Evolutionary conservation across 2,329 filamentous ascomycete genomes (phyloP), one percentile per base, ranked within the genome.

Genomic region (Bipolaris cookei): DNA sequence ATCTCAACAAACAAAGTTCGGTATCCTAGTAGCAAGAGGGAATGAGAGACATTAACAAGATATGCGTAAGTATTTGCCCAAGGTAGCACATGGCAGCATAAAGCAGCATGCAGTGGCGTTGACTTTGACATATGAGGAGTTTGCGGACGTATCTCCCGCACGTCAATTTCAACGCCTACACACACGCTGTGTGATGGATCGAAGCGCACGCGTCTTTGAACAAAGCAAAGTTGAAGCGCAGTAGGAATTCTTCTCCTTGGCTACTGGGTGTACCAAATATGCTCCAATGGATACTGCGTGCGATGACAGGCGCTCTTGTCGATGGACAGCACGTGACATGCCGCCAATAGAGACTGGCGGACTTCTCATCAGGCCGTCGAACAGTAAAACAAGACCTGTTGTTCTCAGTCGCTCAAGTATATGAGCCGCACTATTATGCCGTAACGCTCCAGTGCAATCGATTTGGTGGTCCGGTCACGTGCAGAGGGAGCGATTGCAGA

Each of bases 31-130:
- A 41, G 32, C 35, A 23, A 20, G 43, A 7, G 35, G 25, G n/a
- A 51, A 18, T 30, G 51, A 50, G 56, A 56, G 61, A 51, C 32
- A 35, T 43, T 57, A 55, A 54, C 55, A 61, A 51, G 57, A 54
- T 44, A 30, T 13, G 13, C 45, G 16, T 25, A 21, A 46, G 20
- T 3, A 4, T 18, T 28, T 48, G 32, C 8, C 14, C 18, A 37
- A 14, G 11, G 6, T 51, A 42, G 44, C 25, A 14, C 10, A 42
- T 41, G 25, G 23, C 8, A 18, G 16, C 18, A 18, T 23, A 35
- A 8, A n/a, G 44, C 37, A 42, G 44, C 37, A 32, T 21, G 25
- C 38, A 14, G 25, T 14, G 11, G 38, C 18, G 28, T 34, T 51
- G 37, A 34, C 7, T 32, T 34, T 55, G 41, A n/a, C 41, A 38